phyloP scores from a whole-genome alignment of 2,329 filamentous ascomycete genomes.

The Penicillium sp. region DNA sequence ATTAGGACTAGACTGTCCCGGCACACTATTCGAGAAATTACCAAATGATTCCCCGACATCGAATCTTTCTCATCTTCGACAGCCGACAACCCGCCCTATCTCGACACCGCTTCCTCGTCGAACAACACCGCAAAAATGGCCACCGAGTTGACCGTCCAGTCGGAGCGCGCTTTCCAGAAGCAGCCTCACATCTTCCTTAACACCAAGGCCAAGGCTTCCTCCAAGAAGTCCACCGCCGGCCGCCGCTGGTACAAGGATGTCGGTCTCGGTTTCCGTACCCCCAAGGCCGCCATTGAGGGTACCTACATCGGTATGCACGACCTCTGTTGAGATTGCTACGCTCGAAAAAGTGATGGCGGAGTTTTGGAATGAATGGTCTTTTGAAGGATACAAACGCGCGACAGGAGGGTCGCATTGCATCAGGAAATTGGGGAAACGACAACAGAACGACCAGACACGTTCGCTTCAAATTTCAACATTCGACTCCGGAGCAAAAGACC shows the following conservation, averaged over 20 bases:
- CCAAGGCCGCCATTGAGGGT: constrained; percentile 98
- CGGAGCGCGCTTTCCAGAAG: constrained; percentile 99
- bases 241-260: constrained; percentile 99
- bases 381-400: constrained; percentile 12
- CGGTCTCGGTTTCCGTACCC: constrained; percentile 97
- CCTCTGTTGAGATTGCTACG: constrained; percentile 24
- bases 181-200: constrained; percentile 99
- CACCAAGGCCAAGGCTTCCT: constrained; percentile 86
- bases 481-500: constrained; percentile 12
- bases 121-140: constrained; percentile 73
- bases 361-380: constrained; percentile 22
- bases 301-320: constrained; percentile 91
- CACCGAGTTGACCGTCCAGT: constrained; percentile 99
- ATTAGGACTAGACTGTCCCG: no score
- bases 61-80: constrained; percentile 46
- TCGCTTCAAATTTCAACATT: background rate
- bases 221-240: constrained; percentile 81
- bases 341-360: constrained; percentile 16
- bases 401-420: constrained; percentile 7
- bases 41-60: constrained; percentile 39
- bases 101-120: constrained; percentile 45
- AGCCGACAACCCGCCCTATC: constrained; percentile 36
- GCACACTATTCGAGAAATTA: constrained; percentile 8
- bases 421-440: background rate
- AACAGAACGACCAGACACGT: background rate